Conservation (phyloP, 805 yeast species). For the Candida vaughaniae region DNA sequence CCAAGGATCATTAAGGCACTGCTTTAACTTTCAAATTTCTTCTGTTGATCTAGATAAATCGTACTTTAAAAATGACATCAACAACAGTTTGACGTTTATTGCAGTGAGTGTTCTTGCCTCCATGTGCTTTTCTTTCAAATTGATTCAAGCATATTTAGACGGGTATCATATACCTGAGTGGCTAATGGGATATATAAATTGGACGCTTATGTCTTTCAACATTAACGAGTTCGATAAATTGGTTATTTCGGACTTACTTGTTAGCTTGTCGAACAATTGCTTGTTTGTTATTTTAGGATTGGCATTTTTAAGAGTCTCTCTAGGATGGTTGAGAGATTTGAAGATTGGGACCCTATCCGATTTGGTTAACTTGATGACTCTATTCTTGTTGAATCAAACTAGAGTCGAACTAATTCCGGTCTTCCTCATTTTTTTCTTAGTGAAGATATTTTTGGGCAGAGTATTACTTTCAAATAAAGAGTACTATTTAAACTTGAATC, state of each 20-base stretch:
- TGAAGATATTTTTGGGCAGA: slow-evolving; percentile 18
- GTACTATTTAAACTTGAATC: slow-evolving; percentile 13
- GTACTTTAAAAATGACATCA: slow-evolving; percentile 17
- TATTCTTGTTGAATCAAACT: slow-evolving; percentile 55
- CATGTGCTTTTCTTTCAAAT: slow-evolving; percentile 53
- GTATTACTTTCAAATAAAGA: slow-evolving; percentile 4
- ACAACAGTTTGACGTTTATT: slow-evolving; percentile 34
- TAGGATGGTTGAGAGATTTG: slow-evolving; percentile 19
- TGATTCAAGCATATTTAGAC: slow-evolving; percentile 50
- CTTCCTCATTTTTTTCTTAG: slow-evolving; percentile 36
- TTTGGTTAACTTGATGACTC: slow-evolving; percentile 31
- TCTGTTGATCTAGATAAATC: slow-evolving; percentile 23
- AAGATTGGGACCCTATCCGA: slow-evolving; percentile 33
- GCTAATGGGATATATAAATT: slow-evolving; percentile 23
- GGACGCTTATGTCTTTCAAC: slow-evolving; percentile 30
- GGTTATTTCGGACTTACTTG: slow-evolving; percentile 10
- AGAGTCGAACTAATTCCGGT: slow-evolving; percentile 56
- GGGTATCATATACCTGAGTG: slow-evolving; percentile 53
- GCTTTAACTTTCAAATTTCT: slow-evolving; percentile 11
- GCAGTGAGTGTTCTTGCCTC: slow-evolving; percentile 45
- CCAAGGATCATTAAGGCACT: slow-evolving; percentile 24
- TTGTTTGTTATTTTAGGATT: slow-evolving; percentile 25
- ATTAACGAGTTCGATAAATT: slow-evolving; percentile 12
- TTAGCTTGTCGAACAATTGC: slow-evolving; percentile 26
- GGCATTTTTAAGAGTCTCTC: slow-evolving; percentile 27